These are phyloP conservation scores for Medicago ruthenica DNA, from an alignment of 306 rosid species.

Conservation along the genomic window DNA sequence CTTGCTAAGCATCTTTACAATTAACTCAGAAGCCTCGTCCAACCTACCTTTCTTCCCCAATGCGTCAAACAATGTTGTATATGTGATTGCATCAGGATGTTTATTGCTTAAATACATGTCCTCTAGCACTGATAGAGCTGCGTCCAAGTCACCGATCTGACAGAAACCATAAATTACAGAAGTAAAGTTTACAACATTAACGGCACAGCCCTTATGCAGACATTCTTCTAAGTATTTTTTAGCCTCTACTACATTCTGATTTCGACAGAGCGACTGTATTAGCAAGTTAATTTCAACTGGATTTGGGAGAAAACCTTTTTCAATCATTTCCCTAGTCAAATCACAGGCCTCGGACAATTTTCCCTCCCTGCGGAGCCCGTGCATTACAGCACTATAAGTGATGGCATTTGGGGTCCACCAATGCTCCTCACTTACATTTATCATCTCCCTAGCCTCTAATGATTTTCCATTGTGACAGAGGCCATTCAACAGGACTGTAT, in stretches of 20 bases:
- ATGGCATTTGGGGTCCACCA: slow-evolving; percentile 90
- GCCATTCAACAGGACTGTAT: slow-evolving; percentile 80
- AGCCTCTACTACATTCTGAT: slow-evolving; percentile 72
- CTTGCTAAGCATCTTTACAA: slow-evolving; percentile 66
- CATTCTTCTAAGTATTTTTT: slow-evolving; percentile 75
- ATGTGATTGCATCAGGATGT: slow-evolving; percentile 83
- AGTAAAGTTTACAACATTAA: slow-evolving; percentile 83
- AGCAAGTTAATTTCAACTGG: slow-evolving; percentile 85
- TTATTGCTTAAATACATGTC: slow-evolving; percentile 88
- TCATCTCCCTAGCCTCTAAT: slow-evolving; percentile 79
- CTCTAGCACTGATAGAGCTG: slow-evolving; percentile 78
- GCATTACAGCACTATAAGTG: slow-evolving; percentile 77
- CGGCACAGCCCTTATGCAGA: slow-evolving; percentile 73
- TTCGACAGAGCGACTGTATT: slow-evolving; percentile 71
- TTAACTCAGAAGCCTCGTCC: slow-evolving; percentile 72
- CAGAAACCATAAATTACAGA: slow-evolving; percentile 88
- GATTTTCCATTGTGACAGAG: slow-evolving; percentile 83
- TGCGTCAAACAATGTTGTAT: slow-evolving; percentile 76
- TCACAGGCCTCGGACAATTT: slow-evolving; percentile 80
- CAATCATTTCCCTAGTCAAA: slow-evolving; percentile 68
- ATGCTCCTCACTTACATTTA: slow-evolving; percentile 75
- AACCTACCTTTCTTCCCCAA: slow-evolving; percentile 77
- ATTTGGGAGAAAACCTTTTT: slow-evolving; percentile 69
- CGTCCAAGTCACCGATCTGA: slow-evolving; percentile 70
- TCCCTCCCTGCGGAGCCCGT: slow-evolving; percentile 83